Evolutionary conservation across 371 early-diverging fungal genomes (phyloP).

Genomic region (Mucor lusitanicus): DNA sequence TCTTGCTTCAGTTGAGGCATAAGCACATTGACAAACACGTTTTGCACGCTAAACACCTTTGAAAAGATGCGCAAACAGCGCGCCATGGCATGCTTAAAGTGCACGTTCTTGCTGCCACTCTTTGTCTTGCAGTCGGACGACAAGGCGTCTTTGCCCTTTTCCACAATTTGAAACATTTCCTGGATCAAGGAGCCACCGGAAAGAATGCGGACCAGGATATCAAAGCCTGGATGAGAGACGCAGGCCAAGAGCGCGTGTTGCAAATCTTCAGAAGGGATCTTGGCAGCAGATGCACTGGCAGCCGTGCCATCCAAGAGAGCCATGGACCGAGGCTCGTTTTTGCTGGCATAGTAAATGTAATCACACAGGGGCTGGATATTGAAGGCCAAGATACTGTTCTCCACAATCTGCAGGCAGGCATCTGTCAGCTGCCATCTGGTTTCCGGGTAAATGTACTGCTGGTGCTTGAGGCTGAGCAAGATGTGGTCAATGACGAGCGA

Average conservation of each 20-base stretch:
- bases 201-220: constrained; percentile 72
- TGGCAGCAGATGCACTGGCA: too few species aligned
- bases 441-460: constrained; percentile 61
- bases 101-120: background rate
- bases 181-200: constrained; percentile 69
- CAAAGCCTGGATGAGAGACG: constrained; percentile 80
- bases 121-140: background rate
- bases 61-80: constrained; percentile 66
- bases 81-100: constrained; percentile 39
- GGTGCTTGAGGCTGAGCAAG: constrained; percentile 68
- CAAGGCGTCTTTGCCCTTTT: constrained; percentile 31
- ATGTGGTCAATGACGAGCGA: constrained; percentile 79
- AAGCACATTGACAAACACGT: constrained; percentile 65
- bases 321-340: background rate
- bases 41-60: constrained; percentile 65
- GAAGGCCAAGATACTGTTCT: constrained; percentile 73
- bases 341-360: background rate
- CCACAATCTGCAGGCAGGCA: constrained; percentile 68
- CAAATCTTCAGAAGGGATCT: background rate
- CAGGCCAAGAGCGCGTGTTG: constrained; percentile 5
- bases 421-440: constrained; percentile 78
- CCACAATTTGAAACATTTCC: constrained; percentile 63
- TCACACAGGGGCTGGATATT: constrained; percentile 51
- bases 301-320: background rate
- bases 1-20: constrained; percentile 52